A percentile compares a stretch with the other conserved stretches of the same genome.
These are phyloP conservation scores for Eragrostis curvula DNA, from an alignment of 176 grass and related monocot genomes.

Conservation along the genomic window DNA sequence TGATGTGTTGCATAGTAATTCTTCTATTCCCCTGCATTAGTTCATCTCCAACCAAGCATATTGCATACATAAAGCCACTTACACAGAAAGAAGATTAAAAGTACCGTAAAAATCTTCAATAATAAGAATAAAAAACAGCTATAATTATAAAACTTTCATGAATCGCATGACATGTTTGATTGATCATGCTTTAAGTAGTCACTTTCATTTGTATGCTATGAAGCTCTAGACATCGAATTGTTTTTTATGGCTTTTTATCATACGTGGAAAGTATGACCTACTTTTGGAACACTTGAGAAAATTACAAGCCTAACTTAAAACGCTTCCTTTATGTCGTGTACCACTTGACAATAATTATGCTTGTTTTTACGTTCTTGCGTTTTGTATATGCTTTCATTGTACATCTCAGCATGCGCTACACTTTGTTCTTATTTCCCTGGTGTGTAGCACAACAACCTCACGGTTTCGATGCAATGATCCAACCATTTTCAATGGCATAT, in stretches of 20 bases:
- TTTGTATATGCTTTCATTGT: not conserved
- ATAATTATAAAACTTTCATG: not conserved
- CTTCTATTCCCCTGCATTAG: too few relatives aligned
- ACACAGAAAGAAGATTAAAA: not conserved
- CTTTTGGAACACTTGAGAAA: not conserved
- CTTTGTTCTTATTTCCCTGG: not conserved
- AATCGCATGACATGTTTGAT: not conserved
- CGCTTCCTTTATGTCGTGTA: not conserved
- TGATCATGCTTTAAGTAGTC: not conserved
- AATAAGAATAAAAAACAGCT: not conserved
- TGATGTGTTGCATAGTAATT: too few relatives aligned
- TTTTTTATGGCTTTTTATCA: not conserved
- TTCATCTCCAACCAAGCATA: too few relatives aligned
- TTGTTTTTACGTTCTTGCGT: not conserved
- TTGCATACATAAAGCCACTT: too few relatives aligned
- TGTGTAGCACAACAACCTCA: not conserved
- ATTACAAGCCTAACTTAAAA: not conserved
- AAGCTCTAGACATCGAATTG: fast-evolving
- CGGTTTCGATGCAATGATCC: not conserved
- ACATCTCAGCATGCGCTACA: not conserved
- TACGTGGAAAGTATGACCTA: not conserved
- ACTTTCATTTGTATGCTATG: too few relatives aligned
- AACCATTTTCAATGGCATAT: not conserved
- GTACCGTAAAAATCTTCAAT: not conserved
- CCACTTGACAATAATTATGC: not conserved